Percentiles rank a stretch among this genome's conserved stretches.
phyloP scores from a whole-genome alignment of 371 early-diverging fungal species.

The Catenaria anguillulae region DNA sequence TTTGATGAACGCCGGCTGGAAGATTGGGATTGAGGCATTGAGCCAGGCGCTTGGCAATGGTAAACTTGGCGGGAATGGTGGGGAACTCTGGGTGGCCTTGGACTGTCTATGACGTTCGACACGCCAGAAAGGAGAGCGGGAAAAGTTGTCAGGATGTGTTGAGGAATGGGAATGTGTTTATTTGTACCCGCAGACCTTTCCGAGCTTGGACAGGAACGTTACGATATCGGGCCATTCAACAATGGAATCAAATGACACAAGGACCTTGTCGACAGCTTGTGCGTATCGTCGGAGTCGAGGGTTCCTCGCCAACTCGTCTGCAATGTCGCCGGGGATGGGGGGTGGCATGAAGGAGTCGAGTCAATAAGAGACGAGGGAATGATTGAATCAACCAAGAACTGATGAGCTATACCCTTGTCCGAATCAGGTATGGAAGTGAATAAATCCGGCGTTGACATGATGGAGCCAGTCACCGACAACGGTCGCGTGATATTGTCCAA shows the following conservation, averaged over 20 bases:
- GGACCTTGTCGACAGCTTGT: conserved; percentile 57
- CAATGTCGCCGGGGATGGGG: too few species aligned
- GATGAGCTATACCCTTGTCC: background rate
- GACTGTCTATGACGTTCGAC: too few species aligned
- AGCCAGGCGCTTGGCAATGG: conserved; percentile 86
- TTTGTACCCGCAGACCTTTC: too few species aligned
- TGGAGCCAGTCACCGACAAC: too few species aligned
- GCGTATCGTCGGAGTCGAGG: background rate
- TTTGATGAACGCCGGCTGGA: conserved; percentile 98
- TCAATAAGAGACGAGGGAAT: background rate
- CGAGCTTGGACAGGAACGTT: conserved; percentile 67
- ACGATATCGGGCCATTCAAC: conserved; percentile 94
- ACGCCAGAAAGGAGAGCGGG: too few species aligned
- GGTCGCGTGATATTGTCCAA: too few species aligned
- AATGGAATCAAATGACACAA: conserved; percentile 79
- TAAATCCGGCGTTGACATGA: background rate
- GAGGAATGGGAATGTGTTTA: too few species aligned
- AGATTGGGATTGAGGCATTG: conserved; percentile 96
- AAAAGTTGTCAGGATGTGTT: too few species aligned
- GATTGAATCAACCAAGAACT: background rate
- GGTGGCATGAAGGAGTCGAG: background rate
- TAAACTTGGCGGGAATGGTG: conserved; percentile 65
- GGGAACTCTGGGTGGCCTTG: conserved; percentile 61
- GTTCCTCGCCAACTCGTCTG: background rate
- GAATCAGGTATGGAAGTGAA: background rate